phyloP scores from a whole-genome alignment of 179 eudicot species.

The Heliamphora pulchella region DNA sequence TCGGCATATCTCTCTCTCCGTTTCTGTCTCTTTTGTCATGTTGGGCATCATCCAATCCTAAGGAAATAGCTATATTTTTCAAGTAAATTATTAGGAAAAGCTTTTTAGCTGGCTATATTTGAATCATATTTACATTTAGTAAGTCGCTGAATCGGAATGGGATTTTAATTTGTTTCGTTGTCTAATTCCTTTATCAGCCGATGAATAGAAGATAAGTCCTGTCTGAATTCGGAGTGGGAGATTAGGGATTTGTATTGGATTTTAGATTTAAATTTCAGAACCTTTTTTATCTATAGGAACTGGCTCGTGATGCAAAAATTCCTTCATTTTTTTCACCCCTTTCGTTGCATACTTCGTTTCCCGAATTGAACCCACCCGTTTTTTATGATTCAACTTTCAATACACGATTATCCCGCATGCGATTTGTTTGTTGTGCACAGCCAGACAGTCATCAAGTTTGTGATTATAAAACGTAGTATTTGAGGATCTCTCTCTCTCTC shows the following conservation, averaged over 20 bases:
- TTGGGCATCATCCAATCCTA: too few relatives aligned
- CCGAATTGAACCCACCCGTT: too few relatives aligned
- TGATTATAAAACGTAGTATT: neutral
- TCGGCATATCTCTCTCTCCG: neutral
- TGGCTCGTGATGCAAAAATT: neutral
- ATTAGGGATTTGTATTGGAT: neutral
- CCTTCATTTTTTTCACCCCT: neutral
- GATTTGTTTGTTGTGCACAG: neutral
- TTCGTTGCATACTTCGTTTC: neutral
- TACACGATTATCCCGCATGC: neutral
- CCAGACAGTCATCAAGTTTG: neutral
- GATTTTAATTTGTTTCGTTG: too few relatives aligned
- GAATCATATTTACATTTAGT: too few relatives aligned
- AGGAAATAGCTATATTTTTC: too few relatives aligned
- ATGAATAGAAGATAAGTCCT: neutral
- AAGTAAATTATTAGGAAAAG: too few relatives aligned
- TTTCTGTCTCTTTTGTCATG: neutral
- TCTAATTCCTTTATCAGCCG: neutral
- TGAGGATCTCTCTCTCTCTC: neutral
- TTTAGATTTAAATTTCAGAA: neutral
- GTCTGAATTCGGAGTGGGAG: neutral
- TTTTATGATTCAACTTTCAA: neutral
- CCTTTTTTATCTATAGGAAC: neutral
- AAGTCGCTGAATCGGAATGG: too few relatives aligned
- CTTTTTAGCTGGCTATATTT: too few relatives aligned